These are phyloP conservation scores for Athelia psychrophila DNA, from an alignment of 1,284 basidiomycete species.

Conservation along the genomic window DNA sequence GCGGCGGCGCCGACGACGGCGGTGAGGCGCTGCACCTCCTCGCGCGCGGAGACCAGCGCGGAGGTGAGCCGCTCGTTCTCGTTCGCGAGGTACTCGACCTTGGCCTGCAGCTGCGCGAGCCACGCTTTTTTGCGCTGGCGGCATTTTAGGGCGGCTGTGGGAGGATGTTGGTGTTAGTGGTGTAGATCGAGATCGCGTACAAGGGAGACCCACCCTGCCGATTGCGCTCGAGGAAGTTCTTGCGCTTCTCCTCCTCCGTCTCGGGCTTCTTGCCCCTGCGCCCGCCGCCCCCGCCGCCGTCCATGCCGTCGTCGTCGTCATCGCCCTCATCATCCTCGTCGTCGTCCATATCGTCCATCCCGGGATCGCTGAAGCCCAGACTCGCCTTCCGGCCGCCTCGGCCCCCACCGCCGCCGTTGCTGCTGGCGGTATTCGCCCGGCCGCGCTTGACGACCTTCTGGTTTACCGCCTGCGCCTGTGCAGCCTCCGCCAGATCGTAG, in stretches of 20 bases:
- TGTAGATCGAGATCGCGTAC: background rate
- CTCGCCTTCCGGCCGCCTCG: constrained; percentile 8
- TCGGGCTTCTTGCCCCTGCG: constrained; percentile 67
- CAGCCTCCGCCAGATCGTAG: constrained; percentile 35
- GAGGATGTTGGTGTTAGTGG: background rate
- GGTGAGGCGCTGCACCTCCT: constrained; percentile 76
- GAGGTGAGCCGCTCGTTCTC: constrained; percentile 93
- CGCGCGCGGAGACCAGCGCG: constrained; percentile 72
- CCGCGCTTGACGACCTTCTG: constrained; percentile 40
- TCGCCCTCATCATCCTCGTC: constrained; percentile 52
- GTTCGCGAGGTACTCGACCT: constrained; percentile 85
- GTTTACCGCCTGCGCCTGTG: background rate
- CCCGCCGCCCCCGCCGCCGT: constrained; percentile 24
- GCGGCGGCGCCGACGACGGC: constrained; percentile 64
- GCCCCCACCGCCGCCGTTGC: constrained; percentile 7
- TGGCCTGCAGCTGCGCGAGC: constrained; percentile 89
- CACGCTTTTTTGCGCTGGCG: constrained; percentile 98
- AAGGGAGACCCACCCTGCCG: constrained; percentile 70
- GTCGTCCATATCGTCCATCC: constrained; percentile 42
- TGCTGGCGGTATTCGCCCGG: constrained; percentile 32
- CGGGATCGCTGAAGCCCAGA: constrained; percentile 17
- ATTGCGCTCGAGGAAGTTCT: constrained; percentile 93
- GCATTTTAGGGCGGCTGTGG: constrained; percentile 92
- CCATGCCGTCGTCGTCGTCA: constrained; percentile 32
- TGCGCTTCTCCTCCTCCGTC: constrained; percentile 94